Evolutionary conservation across 805 yeast genomes (phyloP).

Genomic region (Wickerhamomyces bisporus): DNA sequence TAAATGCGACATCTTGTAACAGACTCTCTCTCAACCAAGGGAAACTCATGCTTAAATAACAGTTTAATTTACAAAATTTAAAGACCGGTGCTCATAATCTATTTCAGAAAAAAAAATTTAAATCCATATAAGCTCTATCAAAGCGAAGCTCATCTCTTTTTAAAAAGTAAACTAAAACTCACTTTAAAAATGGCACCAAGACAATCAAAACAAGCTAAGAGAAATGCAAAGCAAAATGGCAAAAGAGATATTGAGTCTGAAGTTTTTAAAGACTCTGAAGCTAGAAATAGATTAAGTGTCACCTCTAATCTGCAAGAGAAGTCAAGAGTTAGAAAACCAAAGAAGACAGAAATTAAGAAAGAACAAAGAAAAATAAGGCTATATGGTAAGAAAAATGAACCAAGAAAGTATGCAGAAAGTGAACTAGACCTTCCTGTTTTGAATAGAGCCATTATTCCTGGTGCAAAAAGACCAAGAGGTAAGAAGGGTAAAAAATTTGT

Average conservation of each 20-base stretch:
- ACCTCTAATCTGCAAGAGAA: constrained; percentile 42
- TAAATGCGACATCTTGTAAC: too few relatives aligned
- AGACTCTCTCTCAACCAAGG: too few relatives aligned
- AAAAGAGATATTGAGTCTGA: constrained; percentile 60
- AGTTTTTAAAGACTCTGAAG: constrained; percentile 59
- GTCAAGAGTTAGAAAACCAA: constrained; percentile 44
- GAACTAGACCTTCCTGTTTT: constrained; percentile 76
- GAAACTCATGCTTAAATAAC: too few relatives aligned
- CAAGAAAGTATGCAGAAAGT: constrained; percentile 57
- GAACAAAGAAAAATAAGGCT: constrained; percentile 59
- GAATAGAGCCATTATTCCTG: constrained; percentile 83
- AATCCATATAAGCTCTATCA: too few relatives aligned
- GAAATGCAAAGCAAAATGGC: constrained; percentile 46
- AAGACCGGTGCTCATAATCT: too few relatives aligned
- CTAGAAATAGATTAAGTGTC: constrained; percentile 56
- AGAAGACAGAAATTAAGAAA: constrained; percentile 53
- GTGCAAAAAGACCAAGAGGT: constrained; percentile 69
- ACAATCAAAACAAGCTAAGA: constrained; percentile 56
- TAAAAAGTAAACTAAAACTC: neutral
- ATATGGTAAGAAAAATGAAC: constrained; percentile 53
- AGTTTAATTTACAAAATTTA: too few relatives aligned
- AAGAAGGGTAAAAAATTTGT: constrained; percentile 84
- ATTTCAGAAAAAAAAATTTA: too few relatives aligned
- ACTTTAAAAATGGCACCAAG: constrained; percentile 43
- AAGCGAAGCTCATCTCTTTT: too few relatives aligned